Conservation (phyloP, 768 basidiomycete genomes). For the Podaxis sp. region DNA sequence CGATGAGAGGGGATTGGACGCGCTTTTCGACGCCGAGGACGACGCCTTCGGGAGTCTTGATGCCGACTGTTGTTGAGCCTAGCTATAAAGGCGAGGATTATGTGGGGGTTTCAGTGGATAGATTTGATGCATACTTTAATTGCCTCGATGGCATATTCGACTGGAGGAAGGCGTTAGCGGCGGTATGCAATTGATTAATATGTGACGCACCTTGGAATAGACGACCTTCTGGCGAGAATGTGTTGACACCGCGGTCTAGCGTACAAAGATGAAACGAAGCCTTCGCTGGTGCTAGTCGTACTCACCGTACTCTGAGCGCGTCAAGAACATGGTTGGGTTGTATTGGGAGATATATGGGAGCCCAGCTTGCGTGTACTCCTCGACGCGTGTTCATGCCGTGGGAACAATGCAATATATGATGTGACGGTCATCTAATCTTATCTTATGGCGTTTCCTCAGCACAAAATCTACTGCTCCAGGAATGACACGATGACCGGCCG, state of each 20-base stretch:
- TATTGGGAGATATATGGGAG: slow-evolving; percentile 22
- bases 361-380: slow-evolving; percentile 30
- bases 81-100: slow-evolving; percentile 53
- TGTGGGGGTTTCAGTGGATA: background rate
- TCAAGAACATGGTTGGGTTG: slow-evolving; percentile 72
- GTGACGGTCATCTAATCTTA: slow-evolving; percentile 32
- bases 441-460: slow-evolving; percentile 5
- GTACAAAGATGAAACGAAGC: background rate
- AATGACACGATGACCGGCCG: too few relatives aligned
- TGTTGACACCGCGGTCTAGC: slow-evolving; percentile 94
- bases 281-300: background rate
- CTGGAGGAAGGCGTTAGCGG: slow-evolving; percentile 38
- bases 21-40: slow-evolving; percentile 98
- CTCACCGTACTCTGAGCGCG: slow-evolving; percentile 92
- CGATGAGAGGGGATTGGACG: slow-evolving; percentile 93
- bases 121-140: slow-evolving; percentile 68
- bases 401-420: slow-evolving; percentile 25
- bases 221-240: slow-evolving; percentile 98
- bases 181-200: slow-evolving; percentile 1
- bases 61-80: slow-evolving; percentile 96
- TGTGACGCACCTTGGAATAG: slow-evolving; percentile 85
- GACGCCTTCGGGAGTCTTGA: slow-evolving; percentile 86
- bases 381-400: slow-evolving; percentile 50
- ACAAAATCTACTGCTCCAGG: too few relatives aligned
- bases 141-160: slow-evolving; percentile 99